A percentile compares a stretch with the other conserved stretches of the same genome.
phyloP scores from a whole-genome alignment of 257 asterid genomes.

The Rauvolfia tetraphylla region DNA sequence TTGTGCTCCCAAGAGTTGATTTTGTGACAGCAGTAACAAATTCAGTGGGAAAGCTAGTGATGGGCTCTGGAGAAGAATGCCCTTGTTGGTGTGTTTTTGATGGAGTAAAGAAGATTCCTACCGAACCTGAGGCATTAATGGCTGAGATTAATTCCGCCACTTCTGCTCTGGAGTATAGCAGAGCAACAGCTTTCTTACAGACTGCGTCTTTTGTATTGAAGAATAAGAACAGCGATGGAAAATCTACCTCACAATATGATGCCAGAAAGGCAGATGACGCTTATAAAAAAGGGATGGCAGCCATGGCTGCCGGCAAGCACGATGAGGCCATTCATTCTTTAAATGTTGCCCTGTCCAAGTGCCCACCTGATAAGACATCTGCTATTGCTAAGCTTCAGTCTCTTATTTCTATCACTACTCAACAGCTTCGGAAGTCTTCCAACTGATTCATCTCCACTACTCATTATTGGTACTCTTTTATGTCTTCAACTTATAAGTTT shows the following conservation, averaged over 20 bases:
- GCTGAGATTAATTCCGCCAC: constrained; percentile 58
- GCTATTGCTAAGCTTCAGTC: constrained; percentile 57
- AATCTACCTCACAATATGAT: constrained; percentile 26
- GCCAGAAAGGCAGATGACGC: constrained; percentile 49
- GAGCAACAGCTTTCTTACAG: constrained; percentile 37
- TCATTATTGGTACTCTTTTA: neutral
- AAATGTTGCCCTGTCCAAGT: constrained; percentile 49
- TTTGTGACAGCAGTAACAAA: neutral
- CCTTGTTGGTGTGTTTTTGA: constrained; percentile 51
- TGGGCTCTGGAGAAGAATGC: constrained; percentile 39
- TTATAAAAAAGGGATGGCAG: constrained; percentile 52
- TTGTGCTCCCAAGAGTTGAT: neutral
- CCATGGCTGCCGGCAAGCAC: constrained; percentile 51
- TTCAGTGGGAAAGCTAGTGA: constrained; percentile 19
- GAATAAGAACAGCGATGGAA: constrained; percentile 14
- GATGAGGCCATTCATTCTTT: constrained; percentile 44
- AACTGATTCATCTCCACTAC: constrained; percentile 20
- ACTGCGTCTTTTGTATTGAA: constrained; percentile 26
- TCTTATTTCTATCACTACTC: constrained; percentile 44
- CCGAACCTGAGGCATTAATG: constrained; percentile 54
- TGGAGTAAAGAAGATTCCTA: constrained; percentile 36
- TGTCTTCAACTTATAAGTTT: neutral
- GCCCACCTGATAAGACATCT: constrained; percentile 52
- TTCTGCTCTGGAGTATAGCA: constrained; percentile 50
- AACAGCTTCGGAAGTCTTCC: constrained; percentile 29